phyloP scores from a whole-genome alignment of 257 asterid species.

The Capsicum chinense region DNA sequence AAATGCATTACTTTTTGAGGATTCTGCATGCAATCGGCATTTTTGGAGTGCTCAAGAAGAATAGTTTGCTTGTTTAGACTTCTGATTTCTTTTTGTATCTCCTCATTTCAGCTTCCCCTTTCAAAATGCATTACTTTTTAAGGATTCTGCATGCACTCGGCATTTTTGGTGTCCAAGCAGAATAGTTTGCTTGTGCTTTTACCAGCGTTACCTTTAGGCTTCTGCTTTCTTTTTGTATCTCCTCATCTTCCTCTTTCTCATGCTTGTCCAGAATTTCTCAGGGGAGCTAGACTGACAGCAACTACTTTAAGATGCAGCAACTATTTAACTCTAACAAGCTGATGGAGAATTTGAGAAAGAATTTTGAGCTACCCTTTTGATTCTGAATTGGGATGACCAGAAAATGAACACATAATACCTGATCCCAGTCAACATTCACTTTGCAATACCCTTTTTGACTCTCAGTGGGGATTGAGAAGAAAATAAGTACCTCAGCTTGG shows the following conservation, averaged over 20 bases:
- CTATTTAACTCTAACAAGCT: not conserved
- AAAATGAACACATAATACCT: not conserved
- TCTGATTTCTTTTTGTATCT: not conserved
- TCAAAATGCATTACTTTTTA: not conserved
- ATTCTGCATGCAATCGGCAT: not conserved
- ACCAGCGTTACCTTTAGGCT: conserved; percentile 9
- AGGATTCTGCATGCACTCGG: not conserved
- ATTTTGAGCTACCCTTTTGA: not conserved
- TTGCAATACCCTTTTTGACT: not conserved
- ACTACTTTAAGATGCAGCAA: not conserved
- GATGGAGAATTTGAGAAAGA: not conserved
- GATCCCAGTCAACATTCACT: not conserved
- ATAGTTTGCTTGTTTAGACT: conserved; percentile 19
- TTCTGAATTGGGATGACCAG: not conserved
- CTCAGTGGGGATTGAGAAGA: not conserved
- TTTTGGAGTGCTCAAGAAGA: not conserved
- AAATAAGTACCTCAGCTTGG: conserved; percentile 5
- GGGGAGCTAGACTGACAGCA: not conserved
- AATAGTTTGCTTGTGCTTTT: not conserved
- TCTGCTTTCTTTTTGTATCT: conserved; percentile 3
- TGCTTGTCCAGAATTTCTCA: not conserved
- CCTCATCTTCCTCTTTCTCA: conserved; percentile 12
- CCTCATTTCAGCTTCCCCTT: conserved; percentile 20
- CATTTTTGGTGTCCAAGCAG: not conserved
- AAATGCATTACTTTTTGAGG: not conserved